Conservation (phyloP, 345 rosid genomes). For the Eucalyptus lansdowneana region DNA sequence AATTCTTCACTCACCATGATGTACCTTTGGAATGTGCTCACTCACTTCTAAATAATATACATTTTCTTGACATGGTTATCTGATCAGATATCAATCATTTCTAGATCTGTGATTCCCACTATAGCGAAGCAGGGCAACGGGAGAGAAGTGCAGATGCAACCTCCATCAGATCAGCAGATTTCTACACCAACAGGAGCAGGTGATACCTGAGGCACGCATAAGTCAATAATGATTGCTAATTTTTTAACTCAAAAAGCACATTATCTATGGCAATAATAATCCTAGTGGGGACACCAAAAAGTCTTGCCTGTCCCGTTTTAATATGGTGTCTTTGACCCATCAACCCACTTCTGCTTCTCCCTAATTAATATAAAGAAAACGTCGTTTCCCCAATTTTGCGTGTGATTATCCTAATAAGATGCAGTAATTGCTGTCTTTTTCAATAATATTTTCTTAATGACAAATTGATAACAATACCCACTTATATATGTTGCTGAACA, state of each 20-base stretch:
- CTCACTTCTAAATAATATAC: neutral
- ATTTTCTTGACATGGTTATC: neutral
- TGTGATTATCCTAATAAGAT: neutral
- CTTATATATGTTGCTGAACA: neutral
- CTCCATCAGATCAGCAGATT: neutral
- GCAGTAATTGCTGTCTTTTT: neutral
- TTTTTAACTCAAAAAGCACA: neutral
- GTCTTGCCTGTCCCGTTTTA: neutral
- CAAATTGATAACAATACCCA: neutral
- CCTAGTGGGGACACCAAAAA: neutral
- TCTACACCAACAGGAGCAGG: neutral
- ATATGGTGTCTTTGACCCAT: neutral
- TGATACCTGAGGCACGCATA: neutral
- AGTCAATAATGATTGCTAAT: neutral
- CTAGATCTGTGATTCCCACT: neutral
- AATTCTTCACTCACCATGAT: neutral
- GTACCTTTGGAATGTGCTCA: neutral
- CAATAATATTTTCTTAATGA: neutral
- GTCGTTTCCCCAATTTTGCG: neutral
- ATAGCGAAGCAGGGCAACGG: neutral
- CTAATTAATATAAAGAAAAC: neutral
- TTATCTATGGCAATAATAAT: neutral
- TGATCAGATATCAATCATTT: neutral
- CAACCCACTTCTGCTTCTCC: neutral
- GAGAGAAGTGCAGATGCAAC: neutral